Conservation (phyloP, 1,139 yeast genomes). For the Suhomyces atakaporum region DNA sequence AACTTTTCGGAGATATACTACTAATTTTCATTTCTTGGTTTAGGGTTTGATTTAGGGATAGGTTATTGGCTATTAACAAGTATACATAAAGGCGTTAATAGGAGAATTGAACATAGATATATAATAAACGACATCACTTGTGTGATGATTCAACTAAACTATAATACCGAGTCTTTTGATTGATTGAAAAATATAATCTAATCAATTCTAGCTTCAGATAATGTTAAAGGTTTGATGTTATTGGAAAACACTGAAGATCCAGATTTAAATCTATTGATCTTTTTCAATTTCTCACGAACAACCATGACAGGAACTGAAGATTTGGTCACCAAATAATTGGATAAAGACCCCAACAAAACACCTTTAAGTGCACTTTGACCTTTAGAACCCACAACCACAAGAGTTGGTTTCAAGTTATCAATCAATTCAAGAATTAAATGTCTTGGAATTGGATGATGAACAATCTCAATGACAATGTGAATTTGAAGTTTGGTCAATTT, state of each 20-base stretch:
- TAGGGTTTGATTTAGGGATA: slow-evolving; percentile 3
- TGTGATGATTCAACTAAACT: too few relatives aligned
- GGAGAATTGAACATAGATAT: slow-evolving; percentile 7
- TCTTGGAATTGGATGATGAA: slow-evolving; percentile 85
- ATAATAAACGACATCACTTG: slow-evolving; percentile 4
- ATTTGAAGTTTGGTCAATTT: slow-evolving; percentile 74
- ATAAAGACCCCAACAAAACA: slow-evolving; percentile 71
- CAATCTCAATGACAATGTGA: slow-evolving; percentile 72
- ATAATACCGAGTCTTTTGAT: too few relatives aligned
- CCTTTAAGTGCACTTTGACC: slow-evolving; percentile 78
- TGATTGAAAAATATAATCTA: too few relatives aligned
- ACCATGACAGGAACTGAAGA: slow-evolving; percentile 90
- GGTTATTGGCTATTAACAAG: slow-evolving; percentile 1
- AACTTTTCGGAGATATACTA: slow-evolving; percentile 40
- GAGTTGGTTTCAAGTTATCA: slow-evolving; percentile 77
- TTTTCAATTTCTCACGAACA: slow-evolving; percentile 78
- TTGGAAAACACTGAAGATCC: slow-evolving; percentile 50
- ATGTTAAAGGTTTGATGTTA: slow-evolving; percentile 51
- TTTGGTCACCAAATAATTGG: slow-evolving; percentile 74
- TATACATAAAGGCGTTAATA: neutral
- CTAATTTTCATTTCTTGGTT: slow-evolving; percentile 8
- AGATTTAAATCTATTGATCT: slow-evolving; percentile 59
- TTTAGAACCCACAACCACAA: slow-evolving; percentile 81
- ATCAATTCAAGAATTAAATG: slow-evolving; percentile 82
- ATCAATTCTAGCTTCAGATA: slow-evolving; percentile 52